Conservation (phyloP, 2,329 filamentous ascomycete genomes). For the Thelonectria olida region DNA sequence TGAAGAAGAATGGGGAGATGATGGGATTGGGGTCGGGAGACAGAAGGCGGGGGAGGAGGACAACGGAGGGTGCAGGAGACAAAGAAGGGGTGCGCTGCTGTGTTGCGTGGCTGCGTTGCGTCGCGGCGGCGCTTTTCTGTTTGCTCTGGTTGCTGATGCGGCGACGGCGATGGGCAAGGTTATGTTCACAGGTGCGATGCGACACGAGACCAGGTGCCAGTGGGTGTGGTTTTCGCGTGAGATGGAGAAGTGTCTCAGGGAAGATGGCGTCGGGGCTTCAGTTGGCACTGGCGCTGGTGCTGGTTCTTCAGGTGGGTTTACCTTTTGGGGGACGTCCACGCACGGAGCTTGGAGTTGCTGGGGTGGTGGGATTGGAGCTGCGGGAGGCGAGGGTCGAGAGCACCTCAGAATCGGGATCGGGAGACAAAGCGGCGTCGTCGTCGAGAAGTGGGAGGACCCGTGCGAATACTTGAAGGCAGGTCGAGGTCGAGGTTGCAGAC, state of each 20-base stretch:
- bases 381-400: too few species aligned
- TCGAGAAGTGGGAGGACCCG: conserved; percentile 10
- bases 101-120: conserved; percentile 28
- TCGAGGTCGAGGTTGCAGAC: conserved; percentile 1
- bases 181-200: conserved; percentile 36
- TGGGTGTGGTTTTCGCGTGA: conserved; percentile 25
- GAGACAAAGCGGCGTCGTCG: conserved; percentile 15
- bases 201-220: conserved; percentile 42
- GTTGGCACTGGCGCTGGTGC: conserved; percentile 18
- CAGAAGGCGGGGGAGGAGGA: conserved; percentile 30
- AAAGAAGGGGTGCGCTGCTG: conserved; percentile 28
- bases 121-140: conserved; percentile 18
- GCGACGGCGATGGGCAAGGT: conserved; percentile 33
- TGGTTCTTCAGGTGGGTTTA: too few species aligned
- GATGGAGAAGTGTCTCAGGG: conserved; percentile 19
- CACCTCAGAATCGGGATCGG: too few species aligned
- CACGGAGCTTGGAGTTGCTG: too few species aligned
- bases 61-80: conserved; percentile 11
- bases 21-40: conserved; percentile 33
- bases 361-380: background rate
- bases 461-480: conserved; percentile 1
- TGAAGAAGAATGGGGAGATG: conserved; percentile 20
- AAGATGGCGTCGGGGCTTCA: conserved; percentile 25
- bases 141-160: conserved; percentile 28
- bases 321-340: too few species aligned